Base-by-base conservation (phyloP, 176 grass and related monocot genomes). In the Areca catechu region DNA sequence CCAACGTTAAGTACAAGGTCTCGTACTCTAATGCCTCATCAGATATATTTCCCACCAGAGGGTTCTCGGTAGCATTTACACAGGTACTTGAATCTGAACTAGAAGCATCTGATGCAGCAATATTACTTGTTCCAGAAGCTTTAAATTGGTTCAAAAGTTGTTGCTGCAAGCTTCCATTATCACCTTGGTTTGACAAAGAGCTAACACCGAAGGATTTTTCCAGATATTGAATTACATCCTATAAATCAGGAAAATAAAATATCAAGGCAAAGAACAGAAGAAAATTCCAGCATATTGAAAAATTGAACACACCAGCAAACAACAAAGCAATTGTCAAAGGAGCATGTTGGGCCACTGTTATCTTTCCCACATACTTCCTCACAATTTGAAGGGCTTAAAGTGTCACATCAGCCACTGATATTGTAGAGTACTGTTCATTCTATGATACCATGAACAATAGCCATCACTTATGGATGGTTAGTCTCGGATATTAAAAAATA, bases 161-260 rank as follows among this genome's bases (percentile, higher is more conserved):
- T 22, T 73, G 86, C 71, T 88, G 90, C 56, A 65, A 56, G 75
- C 23, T 80, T 60, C 62, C 70, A 83, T 77, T 84, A 60, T 92
- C 93, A 55, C 69, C 84, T 67, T 76, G 93, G 59, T 71, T 88
- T 48, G 51, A 27, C 37, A 65, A 25, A 37, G 24, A 79, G 62
- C 60, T 77, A 59, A 98, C 82, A 57, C 93, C 87, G 80, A 98
- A 98, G 28, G 81, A 98, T 51, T 83, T 92, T 82, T 98, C 93
- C 73, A 98, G 62, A 62, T 92, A 92, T 43, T 92, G 93, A 83
- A 98, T 88, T 54, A 98, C 75, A 80, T 85, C 93, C 93, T 98
- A 74, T 60, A 74, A 72, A 29, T 50, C 61, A 54, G 81, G 27
- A 65, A n/a, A 54, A 84, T 24, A 85, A 71, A 22, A 49, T 51